Base-by-base conservation (phyloP, 2,329 filamentous ascomycete genomes). In the Talaromyces marneffei region DNA sequence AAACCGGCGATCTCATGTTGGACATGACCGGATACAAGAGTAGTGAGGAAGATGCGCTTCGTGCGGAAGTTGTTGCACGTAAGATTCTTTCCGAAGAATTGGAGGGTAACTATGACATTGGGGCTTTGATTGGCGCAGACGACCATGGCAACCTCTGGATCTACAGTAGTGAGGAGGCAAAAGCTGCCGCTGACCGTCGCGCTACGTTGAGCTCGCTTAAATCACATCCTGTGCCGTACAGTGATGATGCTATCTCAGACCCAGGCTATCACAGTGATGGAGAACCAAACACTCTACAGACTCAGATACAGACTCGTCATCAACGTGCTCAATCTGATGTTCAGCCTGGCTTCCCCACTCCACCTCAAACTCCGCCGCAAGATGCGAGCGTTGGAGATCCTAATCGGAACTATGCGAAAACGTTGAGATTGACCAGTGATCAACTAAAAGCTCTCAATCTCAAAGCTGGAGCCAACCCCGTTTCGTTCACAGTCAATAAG, bases 81-180 rank as follows among this genome's bases (percentile, higher is more conserved):
- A 94, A 93, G 73, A 91, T 99, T 56, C 83, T 99, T 12, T 88
- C 92, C 0, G 92, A 99, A 71, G 93, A 97, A 75, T 78, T 97
- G 14, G 90, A 96, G 69, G 94, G 92, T 23, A 92, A 93, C 71
- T 97, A 97, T 74, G 94, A 99, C 72, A 96, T 99, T 68, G 94
- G 94, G 5, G 89, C 93, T 1, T 82, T 99, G 31, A 96, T 99
- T 68, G 94, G 92, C 12, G 93, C 94, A 48, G 94, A 99, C 71
- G 92, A 96, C 70, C 87, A 94, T 63, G 94, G 94, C 6, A 99
- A 99, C 69, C 82, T 99, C n/a, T 97, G 94, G 93, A 97, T 99
- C 66, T 99, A 99, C 78, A 94, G 92, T 77, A 97, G 92, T 69
- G 92, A 97, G 74, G 92, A 96, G 71, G 92, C 94, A 25, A 97